Evolutionary conservation across 768 basidiomycete species (phyloP), one percentile per base, ranked within the genome.

Genomic region (Harrya chromipes): DNA sequence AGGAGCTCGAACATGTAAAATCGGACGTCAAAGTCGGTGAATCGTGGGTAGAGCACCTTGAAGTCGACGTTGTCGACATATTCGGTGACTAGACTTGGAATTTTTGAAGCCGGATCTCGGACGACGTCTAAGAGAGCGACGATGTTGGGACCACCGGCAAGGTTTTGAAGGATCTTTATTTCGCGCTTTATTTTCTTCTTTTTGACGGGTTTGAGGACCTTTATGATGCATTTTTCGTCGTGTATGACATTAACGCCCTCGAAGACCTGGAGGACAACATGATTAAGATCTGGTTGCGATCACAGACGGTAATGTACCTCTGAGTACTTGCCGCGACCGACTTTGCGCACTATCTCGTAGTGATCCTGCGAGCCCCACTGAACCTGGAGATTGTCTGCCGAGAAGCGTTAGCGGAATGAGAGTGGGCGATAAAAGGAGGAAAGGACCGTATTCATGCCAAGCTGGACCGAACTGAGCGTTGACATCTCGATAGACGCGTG

Each of bases 171-270:
- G 62, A 98, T 95, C 77, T 97, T 97, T 69, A 98, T 97, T 74
- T 98, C 95, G 55, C 95, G 81, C 74, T 97, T 97, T 72, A 97
- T 97, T 75, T 98, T 98, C 83, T 98, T 98, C 83, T 98, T 97
- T 81, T 98, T 98, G 35, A 98, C 94, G 0, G 95, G 95, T 70
- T 98, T 98, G 58, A 98, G 79, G 27, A 98, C 95, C 70, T 98
- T 98, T 75, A 98, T 94, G 70, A 95, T 95, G 69, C 93, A 94
- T 72, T 94, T 94, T 71, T 90, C 88, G 61, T 92, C 89, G 53
- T 85, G 87, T 44, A 88, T 83, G 53, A 93, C 84, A 67, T 94
- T 90, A 63, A 95, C 83, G 7, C 94, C 94, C 70, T 95, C 93
- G 59, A 95, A 95, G 51, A 92, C 90, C 90, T 91, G 61, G 4